Evolutionary conservation across 768 basidiomycete species (phyloP).

Genomic region (Lactarius hengduanensis): DNA sequence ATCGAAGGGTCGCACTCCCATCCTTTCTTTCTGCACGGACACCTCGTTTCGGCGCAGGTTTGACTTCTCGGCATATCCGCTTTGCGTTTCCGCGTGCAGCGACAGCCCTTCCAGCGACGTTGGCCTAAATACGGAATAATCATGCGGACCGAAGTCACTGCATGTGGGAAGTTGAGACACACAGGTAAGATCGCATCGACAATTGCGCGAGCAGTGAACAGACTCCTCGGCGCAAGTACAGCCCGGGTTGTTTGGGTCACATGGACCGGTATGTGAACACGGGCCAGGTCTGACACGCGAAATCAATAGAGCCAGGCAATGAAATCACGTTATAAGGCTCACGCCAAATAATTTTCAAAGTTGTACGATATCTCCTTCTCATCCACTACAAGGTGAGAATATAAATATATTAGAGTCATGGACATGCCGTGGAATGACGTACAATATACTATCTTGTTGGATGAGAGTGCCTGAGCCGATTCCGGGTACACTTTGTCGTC

Average conservation of each 20-base stretch:
- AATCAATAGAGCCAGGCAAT: neutral
- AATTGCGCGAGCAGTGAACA: constrained; percentile 56
- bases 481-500: constrained; percentile 17
- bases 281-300: constrained; percentile 39
- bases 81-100: constrained; percentile 33
- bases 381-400: neutral
- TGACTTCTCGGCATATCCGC: constrained; percentile 17
- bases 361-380: neutral
- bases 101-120: constrained; percentile 58
- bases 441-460: neutral
- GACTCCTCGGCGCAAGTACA: constrained; percentile 53
- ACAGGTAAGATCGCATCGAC: constrained; percentile 55
- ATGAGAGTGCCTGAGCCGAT: neutral
- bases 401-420: neutral
- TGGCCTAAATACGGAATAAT: constrained; percentile 40
- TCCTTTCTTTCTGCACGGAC: constrained; percentile 49
- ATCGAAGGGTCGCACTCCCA: constrained; percentile 72
- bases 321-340: neutral
- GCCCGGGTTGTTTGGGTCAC: constrained; percentile 37
- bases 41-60: constrained; percentile 40
- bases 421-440: neutral
- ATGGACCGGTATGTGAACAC: constrained; percentile 59
- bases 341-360: neutral
- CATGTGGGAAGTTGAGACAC: constrained; percentile 23
- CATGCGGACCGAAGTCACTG: neutral